A percentile compares a stretch with the other conserved stretches of the same genome.
These are phyloP conservation scores for Phoma sp. DNA, from an alignment of 2,329 filamentous ascomycete genomes.

Conservation along the genomic window DNA sequence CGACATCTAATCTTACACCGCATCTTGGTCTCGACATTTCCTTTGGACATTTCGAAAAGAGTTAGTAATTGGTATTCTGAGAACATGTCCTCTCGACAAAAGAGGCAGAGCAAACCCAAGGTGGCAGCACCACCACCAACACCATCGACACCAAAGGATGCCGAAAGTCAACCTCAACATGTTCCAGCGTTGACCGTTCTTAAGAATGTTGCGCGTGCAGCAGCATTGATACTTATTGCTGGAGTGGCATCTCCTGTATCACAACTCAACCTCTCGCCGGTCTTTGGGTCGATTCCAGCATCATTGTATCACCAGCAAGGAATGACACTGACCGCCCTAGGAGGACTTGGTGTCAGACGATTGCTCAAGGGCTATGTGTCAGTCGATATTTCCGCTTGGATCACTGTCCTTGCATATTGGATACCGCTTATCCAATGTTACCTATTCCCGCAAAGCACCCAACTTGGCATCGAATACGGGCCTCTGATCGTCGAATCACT, in stretches of 20 bases:
- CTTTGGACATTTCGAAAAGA: constrained; percentile 3
- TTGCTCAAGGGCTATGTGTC: constrained; percentile 60
- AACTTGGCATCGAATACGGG: constrained; percentile 73
- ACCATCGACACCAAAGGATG: constrained; percentile 22
- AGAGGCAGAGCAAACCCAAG: constrained; percentile 46
- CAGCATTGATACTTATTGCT: constrained; percentile 61
- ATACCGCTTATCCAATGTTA: constrained; percentile 76
- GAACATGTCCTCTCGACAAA: constrained; percentile 44
- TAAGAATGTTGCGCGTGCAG: constrained; percentile 43
- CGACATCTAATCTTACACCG: constrained; percentile 1
- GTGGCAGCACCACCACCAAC: constrained; percentile 17
- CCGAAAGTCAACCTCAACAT: constrained; percentile 33
- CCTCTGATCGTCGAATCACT: constrained; percentile 77
- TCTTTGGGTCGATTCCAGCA: constrained; percentile 85
- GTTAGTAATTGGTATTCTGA: constrained; percentile 7
- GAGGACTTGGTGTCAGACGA: constrained; percentile 75
- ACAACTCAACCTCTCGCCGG: constrained; percentile 79
- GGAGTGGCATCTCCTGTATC: constrained; percentile 75
- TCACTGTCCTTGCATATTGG: constrained; percentile 78
- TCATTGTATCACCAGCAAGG: constrained; percentile 72
- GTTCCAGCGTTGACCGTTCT: constrained; percentile 33
- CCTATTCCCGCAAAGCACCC: constrained; percentile 70
- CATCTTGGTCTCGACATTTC: not conserved
- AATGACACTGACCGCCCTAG: constrained; percentile 71
- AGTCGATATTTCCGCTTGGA: constrained; percentile 58